Base-by-base conservation (phyloP, 148 eudicot species). In the Suaeda aralocaspica region DNA sequence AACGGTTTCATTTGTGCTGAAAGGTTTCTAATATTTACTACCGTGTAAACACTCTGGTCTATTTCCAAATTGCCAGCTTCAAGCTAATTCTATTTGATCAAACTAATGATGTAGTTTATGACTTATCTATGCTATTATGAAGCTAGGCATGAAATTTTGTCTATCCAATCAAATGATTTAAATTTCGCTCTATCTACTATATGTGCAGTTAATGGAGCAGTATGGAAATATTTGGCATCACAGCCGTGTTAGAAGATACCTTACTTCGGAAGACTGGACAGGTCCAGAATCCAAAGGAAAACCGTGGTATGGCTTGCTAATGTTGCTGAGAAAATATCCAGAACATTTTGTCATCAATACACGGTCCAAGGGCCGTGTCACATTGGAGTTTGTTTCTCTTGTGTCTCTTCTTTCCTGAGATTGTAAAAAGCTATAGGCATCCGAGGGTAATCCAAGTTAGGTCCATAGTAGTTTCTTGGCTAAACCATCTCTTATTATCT, bases 291-390 rank as follows among this genome's bases (percentile, higher is more conserved):
- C 96, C 45, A 77, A 83, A 60, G 91, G 85, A 65, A 94, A 91
- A 76, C 98, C 97, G 0, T 94, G 98, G 98, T 84, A 80, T 53
- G 97, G 97, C 48, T 77, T 94, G 87, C 83, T 94, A 29, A 78
- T 89, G 88, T 58, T 94, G 84, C 82, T 94, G 57, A 89, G 96
- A 83, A 94, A 89, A 71, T 87, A 91, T 68, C 96, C 96, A 0
- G 98, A 94, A 59, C 97, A 94, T 72, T 94, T 94, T 72, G 98
- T 94, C 63, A 87, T 94, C 84, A 91, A 93, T 75, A 88, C 95
- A 2, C 87, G 92, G 76, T 84, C 96, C 48, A 87, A 81, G 76
- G 92, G 92, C 24, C 87, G 94, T 16, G 79, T 93, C 61, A 86
- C 90, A 0, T 71, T 70, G 24, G 98, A 93, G 82, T 90, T 88